Base-by-base conservation (phyloP, 2,329 filamentous ascomycete genomes). In the Dryadomyces quercivorus region DNA sequence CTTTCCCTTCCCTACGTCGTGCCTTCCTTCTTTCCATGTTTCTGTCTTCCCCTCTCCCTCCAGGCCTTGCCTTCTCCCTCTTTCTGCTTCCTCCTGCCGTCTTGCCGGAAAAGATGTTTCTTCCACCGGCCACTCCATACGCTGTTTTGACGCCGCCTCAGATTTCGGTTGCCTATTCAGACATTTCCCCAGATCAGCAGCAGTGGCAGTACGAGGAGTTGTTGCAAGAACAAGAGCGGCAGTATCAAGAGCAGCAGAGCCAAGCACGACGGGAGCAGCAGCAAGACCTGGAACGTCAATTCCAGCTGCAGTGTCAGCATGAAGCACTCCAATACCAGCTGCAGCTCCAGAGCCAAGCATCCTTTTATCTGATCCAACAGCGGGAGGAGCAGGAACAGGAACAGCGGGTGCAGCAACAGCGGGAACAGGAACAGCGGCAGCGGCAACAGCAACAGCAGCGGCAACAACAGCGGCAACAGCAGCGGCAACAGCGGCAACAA, bases 41-140 rank as follows among this genome's bases (percentile, higher is more conserved):
- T 53, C 10, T 12, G 21, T 40, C 31, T 15, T n/a, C 46, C 34
- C 12, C 22, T 15, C 18, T 13, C 21, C 12, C 21, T 50, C 42
- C 18, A 26, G 22, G 13, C 26, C 8, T 48, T n/a, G 3, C 36
- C n/a, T 21, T n/a, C 48, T 44, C 43, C 10, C 47, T 31, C 26
- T 31, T 31, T 31, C 26, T 4, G 26, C 8, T 40, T 40, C 36
- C 36, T 40, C 12, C 36, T 13, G 34, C 34, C 12, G 2, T 40
- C 12, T 40, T 16, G 26, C 60, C 16, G 10, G 21, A 21, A 63
- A 72, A 68, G 66, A 80, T 80, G 76, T 80, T 77, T 69, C 73
- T 77, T 66, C 72, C 76, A 63, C 73, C 77, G 61, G 69, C 74
- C 54, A 74, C 73, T 53, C 71, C 75, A 54, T 51, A 36, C 69